A percentile compares a stretch with the other conserved stretches of the same genome.
phyloP scores from a whole-genome alignment of 2,329 filamentous ascomycete genomes.

The Aspergillus sp. region DNA sequence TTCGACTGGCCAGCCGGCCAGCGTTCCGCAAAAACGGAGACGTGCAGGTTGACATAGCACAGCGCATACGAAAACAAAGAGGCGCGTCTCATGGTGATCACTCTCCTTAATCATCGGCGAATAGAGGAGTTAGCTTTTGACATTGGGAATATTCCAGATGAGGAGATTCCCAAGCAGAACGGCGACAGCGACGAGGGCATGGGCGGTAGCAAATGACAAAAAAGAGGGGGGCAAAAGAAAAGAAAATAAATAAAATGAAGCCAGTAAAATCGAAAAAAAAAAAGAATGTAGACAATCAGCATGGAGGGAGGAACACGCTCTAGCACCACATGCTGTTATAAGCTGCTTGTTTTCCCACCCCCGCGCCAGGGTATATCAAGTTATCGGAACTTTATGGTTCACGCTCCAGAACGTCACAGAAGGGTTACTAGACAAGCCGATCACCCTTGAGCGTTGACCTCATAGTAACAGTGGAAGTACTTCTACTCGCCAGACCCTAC shows the following conservation, averaged over 20 bases:
- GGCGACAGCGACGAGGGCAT: slow-evolving; percentile 2
- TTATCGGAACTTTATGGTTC: too few relatives aligned
- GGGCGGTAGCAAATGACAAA: background rate
- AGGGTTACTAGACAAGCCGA: slow-evolving; percentile 9
- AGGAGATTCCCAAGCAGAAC: background rate
- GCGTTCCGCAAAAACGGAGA: slow-evolving; percentile 28
- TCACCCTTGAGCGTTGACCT: background rate
- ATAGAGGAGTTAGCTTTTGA: slow-evolving; percentile 6
- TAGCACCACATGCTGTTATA: too few relatives aligned
- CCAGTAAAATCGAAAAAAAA: slow-evolving; percentile 2
- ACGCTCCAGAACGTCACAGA: too few relatives aligned
- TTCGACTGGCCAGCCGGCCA: slow-evolving; percentile 17
- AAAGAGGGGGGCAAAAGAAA: slow-evolving; percentile 9
- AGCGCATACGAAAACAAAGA: slow-evolving; percentile 14
- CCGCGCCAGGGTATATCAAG: too few relatives aligned
- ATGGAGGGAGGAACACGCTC: background rate
- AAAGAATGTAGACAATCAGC: slow-evolving; percentile 22
- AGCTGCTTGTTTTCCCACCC: too few relatives aligned
- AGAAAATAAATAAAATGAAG: background rate
- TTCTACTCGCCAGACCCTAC: slow-evolving; percentile 10
- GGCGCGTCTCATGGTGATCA: slow-evolving; percentile 23
- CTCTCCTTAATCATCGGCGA: slow-evolving; percentile 1
- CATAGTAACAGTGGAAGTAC: slow-evolving; percentile 11
- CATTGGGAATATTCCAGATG: slow-evolving; percentile 13
- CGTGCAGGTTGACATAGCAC: slow-evolving; percentile 35